phyloP scores from a whole-genome alignment of 208 protist genomes.

The Plasmodiophora brassicae region DNA sequence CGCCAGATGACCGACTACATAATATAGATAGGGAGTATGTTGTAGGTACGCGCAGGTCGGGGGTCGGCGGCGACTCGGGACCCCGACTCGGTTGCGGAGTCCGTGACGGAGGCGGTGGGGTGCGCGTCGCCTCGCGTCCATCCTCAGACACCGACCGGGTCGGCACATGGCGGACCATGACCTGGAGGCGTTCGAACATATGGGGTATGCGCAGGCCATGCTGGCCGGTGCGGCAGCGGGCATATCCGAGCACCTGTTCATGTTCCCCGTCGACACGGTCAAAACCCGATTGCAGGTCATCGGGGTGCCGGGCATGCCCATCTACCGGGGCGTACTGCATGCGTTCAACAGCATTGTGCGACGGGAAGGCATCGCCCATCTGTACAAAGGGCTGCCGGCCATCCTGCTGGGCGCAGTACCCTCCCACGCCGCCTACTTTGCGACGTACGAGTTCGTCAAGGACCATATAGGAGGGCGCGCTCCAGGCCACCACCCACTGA shows the following conservation, averaged over 20 bases:
- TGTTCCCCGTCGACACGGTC: conserved; percentile 28
- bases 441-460: conserved; percentile 25
- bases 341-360: background rate
- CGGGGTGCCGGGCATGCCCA: background rate
- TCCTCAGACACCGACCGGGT: no score
- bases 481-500: conserved; percentile 13
- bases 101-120: no score
- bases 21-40: no score
- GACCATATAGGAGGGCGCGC: background rate
- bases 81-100: no score
- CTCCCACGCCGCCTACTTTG: conserved; percentile 33
- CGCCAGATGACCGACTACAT: no score
- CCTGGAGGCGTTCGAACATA: no score
- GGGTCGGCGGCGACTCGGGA: no score
- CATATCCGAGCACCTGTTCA: background rate
- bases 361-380: background rate
- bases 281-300: conserved; percentile 16
- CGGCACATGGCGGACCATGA: no score
- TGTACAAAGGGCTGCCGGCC: conserved; percentile 32
- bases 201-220: no score
- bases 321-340: background rate
- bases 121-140: no score
- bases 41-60: no score
- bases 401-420: conserved; percentile 26
- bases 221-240: background rate